Base-by-base conservation (phyloP, 2,329 filamentous ascomycete species). In the Arthrinium puccinioides region DNA sequence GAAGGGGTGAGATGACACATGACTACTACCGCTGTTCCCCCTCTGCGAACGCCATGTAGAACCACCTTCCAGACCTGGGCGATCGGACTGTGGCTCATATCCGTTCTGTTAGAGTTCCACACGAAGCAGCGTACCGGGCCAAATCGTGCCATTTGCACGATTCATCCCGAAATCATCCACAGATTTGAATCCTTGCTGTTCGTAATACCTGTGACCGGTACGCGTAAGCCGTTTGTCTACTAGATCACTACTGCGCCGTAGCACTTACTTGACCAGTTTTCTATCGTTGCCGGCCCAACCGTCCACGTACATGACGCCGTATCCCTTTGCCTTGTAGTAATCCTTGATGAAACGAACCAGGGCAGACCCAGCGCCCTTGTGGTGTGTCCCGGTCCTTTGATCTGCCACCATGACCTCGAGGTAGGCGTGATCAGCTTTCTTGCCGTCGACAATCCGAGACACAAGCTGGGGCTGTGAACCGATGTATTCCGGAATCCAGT, bases 251-350 rank as follows among this genome's bases (percentile, higher is more conserved):
- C 4, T 14, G 9, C 9, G 16, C 15, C 23, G 29, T 5, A 25
- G 18, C 8, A 6, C 9, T 16, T 16, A 13, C 11, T 26, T 24
- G 27, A 47, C 45, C 31, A 57, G 32, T 16, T 45, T 48, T 19
- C 44, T 40, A 18, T 44, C 40, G 10, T 45, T 52, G 27, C 54
- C 49, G 6, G 44, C 42, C 52, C 52, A 55, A 25, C 49, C 54
- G 26, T 55, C 53, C 6, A 59, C 37, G 34, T 47, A 57, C 7
- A 56, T 40, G 16, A n/a, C 9, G 9, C 18, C 4, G 6, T n/a
- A 6, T 7, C 30, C 30, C n/a, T 21, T 16, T 8, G 39, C 37
- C 20, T 26, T 39, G 32, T 44, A 48, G 4, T 38, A 43, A 15
- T 38, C 40, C 10, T 43, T 43, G 21, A 29, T 36, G 38, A 32